phyloP scores from a whole-genome alignment of 768 basidiomycete genomes.

The Leccinum longicurvipes region DNA sequence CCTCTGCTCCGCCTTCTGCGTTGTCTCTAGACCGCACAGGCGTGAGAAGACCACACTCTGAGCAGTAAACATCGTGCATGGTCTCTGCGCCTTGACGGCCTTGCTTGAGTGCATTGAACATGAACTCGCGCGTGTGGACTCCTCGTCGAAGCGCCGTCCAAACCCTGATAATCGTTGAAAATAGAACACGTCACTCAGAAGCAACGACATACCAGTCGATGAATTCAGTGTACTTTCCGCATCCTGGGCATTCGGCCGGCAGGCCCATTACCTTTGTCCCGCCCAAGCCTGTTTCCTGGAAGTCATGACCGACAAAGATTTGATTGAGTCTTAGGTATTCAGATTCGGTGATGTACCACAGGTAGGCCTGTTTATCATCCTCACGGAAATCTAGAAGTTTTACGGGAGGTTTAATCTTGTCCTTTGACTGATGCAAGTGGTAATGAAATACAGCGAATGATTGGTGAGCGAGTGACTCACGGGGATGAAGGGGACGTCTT shows the following conservation, averaged over 20 bases:
- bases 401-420: slow-evolving; percentile 9
- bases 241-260: slow-evolving; percentile 4
- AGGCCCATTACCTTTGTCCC: slow-evolving; percentile 12
- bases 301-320: slow-evolving; percentile 10
- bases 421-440: neutral
- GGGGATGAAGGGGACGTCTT: slow-evolving; percentile 7
- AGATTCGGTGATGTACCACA: slow-evolving; percentile 19
- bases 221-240: slow-evolving; percentile 16
- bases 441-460: neutral
- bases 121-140: slow-evolving; percentile 15
- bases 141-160: slow-evolving; percentile 18
- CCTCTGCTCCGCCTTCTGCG: slow-evolving; percentile 10
- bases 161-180: neutral
- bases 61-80: slow-evolving; percentile 19
- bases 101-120: slow-evolving; percentile 13
- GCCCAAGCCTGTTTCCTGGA: slow-evolving; percentile 13
- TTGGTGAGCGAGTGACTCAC: neutral
- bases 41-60: slow-evolving; percentile 14
- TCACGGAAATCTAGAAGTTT: neutral
- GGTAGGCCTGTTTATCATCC: neutral
- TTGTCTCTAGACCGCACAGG: slow-evolving; percentile 12
- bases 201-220: slow-evolving; percentile 8
- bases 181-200: too few species aligned
- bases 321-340: slow-evolving; percentile 15
- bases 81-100: slow-evolving; percentile 15